Base-by-base conservation (phyloP, 2,329 filamentous ascomycete genomes). In the Claviceps digitariae region DNA sequence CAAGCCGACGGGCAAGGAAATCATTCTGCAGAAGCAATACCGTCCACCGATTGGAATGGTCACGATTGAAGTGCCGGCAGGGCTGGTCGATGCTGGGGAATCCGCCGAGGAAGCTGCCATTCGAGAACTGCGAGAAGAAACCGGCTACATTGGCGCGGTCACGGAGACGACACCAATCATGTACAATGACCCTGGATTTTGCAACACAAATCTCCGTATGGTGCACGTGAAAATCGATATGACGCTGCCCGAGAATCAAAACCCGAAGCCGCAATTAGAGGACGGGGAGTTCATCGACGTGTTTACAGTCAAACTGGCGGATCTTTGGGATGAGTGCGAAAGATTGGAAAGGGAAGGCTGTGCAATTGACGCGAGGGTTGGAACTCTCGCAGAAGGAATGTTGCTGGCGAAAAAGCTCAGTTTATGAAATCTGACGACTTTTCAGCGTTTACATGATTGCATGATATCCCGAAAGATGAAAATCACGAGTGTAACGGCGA, bases 261-360 rank as follows among this genome's bases (percentile, higher is more conserved):
- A 86, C 52, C 81, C 80, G 1, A 74, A 82, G 65, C 82, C 86
- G 0, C 71, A 85, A 63, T 73, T 90, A 7, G 86, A 91, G 64
- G 86, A 90, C 27, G 84, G 82, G 57, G 87, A 91, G 68, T 90
- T 90, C 63, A 90, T 91, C 62, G 86, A 90, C 65, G 83, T 83
- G 36, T 90, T 91, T 61, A 79, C 78, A 9, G 74, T 88, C 8
- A 83, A 82, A 6, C 63, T 91, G 45, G 71, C 68, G 21, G 71
- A 76, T 15, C 66, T 91, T 41, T 89, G 84, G 71, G 74, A 74
- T 0, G 81, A 85, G 63, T 83, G 83, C 63, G 80, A 81, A 64
- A 76, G 67, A 57, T 72, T 90, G 1, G 86, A 90, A 63, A 70
- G 71, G 2, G 72, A 88, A 57, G 87, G 87, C 0, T 90, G 79